Conservation (phyloP, 1,139 yeast genomes). For the Zygoascus sp. region DNA sequence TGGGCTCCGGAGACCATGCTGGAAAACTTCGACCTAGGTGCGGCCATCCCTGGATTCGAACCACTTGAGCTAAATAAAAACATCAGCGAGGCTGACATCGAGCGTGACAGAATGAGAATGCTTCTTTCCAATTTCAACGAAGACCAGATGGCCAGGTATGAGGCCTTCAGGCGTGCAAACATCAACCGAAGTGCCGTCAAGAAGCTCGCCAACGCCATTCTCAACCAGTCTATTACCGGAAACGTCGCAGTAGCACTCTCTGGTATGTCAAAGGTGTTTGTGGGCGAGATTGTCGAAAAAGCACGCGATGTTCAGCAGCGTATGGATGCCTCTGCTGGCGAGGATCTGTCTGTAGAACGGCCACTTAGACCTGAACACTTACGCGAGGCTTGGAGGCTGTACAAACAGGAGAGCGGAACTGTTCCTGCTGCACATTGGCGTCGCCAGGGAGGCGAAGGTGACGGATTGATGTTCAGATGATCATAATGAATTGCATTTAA, state of each 20-base stretch:
- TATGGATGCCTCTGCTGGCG: conserved; percentile 32
- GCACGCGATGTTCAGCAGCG: conserved; percentile 57
- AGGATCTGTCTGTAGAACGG: conserved; percentile 42
- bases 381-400: conserved; percentile 82
- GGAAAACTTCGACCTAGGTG: not conserved
- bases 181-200: conserved; percentile 76
- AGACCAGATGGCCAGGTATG: conserved; percentile 86
- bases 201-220: conserved; percentile 70
- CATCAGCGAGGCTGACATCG: conserved; percentile 22
- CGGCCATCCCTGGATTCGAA: not conserved
- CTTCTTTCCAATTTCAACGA: conserved; percentile 68
- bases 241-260: conserved; percentile 79
- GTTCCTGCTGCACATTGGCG: conserved; percentile 65
- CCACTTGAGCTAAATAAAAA: not conserved
- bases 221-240: conserved; percentile 80
- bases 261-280: conserved; percentile 81
- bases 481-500: no score
- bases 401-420: conserved; percentile 60
- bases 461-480: conserved; percentile 62
- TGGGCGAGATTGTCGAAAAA: conserved; percentile 81
- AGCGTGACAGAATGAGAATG: conserved; percentile 54
- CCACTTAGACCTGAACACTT: conserved; percentile 82
- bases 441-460: conserved; percentile 64
- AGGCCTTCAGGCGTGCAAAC: conserved; percentile 79
- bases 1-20: not conserved